Base-by-base conservation (phyloP, 1,139 yeast species). In the Debaryomyces udenii region DNA sequence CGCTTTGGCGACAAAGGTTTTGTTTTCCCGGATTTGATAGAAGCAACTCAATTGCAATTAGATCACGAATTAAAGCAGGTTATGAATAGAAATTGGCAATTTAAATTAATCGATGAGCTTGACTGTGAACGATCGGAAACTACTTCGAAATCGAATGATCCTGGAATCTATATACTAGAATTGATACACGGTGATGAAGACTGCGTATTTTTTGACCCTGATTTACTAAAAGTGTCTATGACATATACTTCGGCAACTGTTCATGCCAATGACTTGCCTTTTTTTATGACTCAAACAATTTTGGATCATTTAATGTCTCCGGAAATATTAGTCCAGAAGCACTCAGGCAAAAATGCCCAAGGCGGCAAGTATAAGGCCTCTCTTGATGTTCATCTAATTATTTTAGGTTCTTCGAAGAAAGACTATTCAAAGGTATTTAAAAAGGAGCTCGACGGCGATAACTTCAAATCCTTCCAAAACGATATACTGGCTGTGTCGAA, bases 11-110 rank as follows among this genome's bases (percentile, higher is more conserved):
- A 74, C 40, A 51, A 52, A 10, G 72, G 74, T 2, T 68, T 76
- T 45, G 45, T 49, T 6, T 70, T 78, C 38, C 81, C 81, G 0
- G 83, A 79, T 50, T 54, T 78, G 27, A 62, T 62, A 1, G 56
- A 57, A 18, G 79, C 82, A 1, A 50, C 73, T 0, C 72, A 69
- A 38, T 43, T 63, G 2, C 82, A 78, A 51, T 42, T 76, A 1
- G 63, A 68, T 36, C 26, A 40, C 3, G 65, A 59, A 41, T 38
- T 57, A 28, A 24, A 13, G 7, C 31, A 37, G 11, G 23, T 47
- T 14, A 45, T 43, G n/a, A 48, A 50, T 3, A 37, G 27, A 2
- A 44, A 47, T 14, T 41, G 57, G 28, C 37, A 44, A 4, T 33
- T 63, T 10, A 39, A 45, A 20, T 32, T 64, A 14, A 48, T 57